Base-by-base conservation (phyloP, 768 basidiomycete genomes). In the Grammothele lineata region DNA sequence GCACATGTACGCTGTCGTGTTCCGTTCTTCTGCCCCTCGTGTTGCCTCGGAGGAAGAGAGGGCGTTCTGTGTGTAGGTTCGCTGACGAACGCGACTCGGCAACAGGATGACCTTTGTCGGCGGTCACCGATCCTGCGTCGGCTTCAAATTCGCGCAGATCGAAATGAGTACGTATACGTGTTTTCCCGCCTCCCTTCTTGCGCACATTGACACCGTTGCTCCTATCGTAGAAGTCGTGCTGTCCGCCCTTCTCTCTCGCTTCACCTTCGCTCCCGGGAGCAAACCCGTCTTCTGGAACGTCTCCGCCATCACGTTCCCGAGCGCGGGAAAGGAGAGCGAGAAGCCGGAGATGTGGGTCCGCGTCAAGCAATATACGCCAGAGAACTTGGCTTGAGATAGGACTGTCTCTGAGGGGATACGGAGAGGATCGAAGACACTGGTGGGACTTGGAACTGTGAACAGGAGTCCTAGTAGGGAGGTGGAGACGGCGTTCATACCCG, bases 251-350 rank as follows among this genome's bases (percentile, higher is more conserved):
- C 42, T 56, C 12, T 22, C 48, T 3, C 43, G 49, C 48, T 56
- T 56, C 55, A 45, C 40, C 10, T 56, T 56, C 46, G 49, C 43
- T 33, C 46, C 44, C 30, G 44, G 39, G 4, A 44, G 43, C 14
- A 54, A 45, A 22, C 52, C 48, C 7, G 54, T 57, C 17, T 24
- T 47, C 9, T 57, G 56, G 55, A 46, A 56, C 38, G 32, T 52
- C 1, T 51, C 50, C 6, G 50, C 43, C 1, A 42, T 56, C 30
- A 45, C 41, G 11, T 56, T 52, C 40, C 55, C 55, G 7, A 52
- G 47, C 34, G 37, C 43, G 5, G 41, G 40, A 7, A 49, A 51
- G 32, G 54, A 47, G n/a, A 52, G 51, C 42, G 22, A 43, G 40
- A 47, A 49, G 42, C 50, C 51, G 3, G 47, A 56, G 45, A 47